Evolutionary conservation across 176 grass and related monocot species (phyloP).

Genomic region (Carex pumila): DNA sequence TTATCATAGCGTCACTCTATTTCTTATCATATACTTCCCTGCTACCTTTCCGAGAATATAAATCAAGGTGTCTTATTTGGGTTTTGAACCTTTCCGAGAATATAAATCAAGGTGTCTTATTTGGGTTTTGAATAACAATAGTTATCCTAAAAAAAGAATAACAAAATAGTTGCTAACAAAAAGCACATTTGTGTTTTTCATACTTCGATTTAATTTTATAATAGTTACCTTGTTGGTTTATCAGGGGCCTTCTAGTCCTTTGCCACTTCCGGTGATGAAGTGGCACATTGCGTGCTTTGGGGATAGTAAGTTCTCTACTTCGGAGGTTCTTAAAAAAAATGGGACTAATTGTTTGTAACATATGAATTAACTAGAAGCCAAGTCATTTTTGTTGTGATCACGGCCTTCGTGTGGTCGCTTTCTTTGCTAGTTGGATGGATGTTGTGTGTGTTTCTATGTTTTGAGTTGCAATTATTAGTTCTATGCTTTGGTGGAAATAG

Average conservation of each 20-base stretch:
- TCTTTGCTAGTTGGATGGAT: background rate
- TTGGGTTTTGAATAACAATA: no score
- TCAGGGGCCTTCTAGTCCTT: no score
- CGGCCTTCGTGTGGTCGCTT: background rate
- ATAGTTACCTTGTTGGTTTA: no score
- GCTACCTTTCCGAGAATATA: background rate
- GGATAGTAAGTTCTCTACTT: no score
- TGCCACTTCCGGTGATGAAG: no score
- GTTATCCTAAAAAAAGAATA: background rate
- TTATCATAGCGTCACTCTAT: no score
- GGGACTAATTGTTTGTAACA: slow-evolving; percentile 1
- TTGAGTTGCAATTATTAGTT: background rate
- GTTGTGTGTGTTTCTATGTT: background rate
- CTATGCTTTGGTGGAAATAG: background rate
- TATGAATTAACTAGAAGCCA: background rate
- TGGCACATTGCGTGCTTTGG: no score
- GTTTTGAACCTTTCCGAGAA: background rate
- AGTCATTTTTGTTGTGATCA: background rate
- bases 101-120: background rate
- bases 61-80: background rate
- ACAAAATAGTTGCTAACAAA: background rate
- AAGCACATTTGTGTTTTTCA: background rate
- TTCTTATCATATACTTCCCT: background rate
- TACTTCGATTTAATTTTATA: background rate
- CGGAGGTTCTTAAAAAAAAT: no score